Base-by-base conservation (phyloP, 176 grass and related monocot species). In the Ensete ventricosum region DNA sequence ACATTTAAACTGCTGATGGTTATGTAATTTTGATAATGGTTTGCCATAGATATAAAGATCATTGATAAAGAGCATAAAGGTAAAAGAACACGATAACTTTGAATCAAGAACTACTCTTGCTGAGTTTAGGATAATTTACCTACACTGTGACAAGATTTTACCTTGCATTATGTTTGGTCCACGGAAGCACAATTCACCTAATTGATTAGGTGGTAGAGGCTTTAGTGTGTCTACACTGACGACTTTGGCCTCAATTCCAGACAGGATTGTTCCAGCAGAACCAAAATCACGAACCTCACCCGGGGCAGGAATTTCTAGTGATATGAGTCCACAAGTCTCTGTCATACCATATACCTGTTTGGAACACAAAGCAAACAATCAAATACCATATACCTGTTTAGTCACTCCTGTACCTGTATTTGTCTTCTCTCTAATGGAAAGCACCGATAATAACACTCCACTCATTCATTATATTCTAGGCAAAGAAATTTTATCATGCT, bases 91-190 rank as follows among this genome's bases (percentile, higher is more conserved):
- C 6, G 3, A 43, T 5, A 43, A 43, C 34, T 43, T 43, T 43
- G 34, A 43, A 43, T 6, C 34, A 43, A 43, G 4, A 43, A 43
- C 34, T 6, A 34, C 34, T 43, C 34, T 43, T 43, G 4, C 0
- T 43, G 34, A 43, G 34, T 43, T 43, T 43, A 43, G 26, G 17
- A 48, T 48, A 12, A 22, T 20, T 53, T 43, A 26, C 64, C 13
- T 65, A 48, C 14, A 73, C 6, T 55, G 67, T 51, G 5, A 11
- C 48, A 73, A 82, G 64, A 62, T 14, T 78, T 62, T 84, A 98
- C 90, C 95, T 91, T 91, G 64, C 95, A 98, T 98, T 82, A 93
- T 91, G 67, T 93, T 92, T 77, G 83, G 85, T 55, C 94, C 94
- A 53, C 83, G 82, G 71, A 97, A 55, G 67, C 90, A 97, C 50